Percentiles rank a stretch among this genome's conserved stretches.
Evolutionary conservation across 2,329 filamentous ascomycete genomes (phyloP).

Genomic region (Hymenoscyphus salicellus): DNA sequence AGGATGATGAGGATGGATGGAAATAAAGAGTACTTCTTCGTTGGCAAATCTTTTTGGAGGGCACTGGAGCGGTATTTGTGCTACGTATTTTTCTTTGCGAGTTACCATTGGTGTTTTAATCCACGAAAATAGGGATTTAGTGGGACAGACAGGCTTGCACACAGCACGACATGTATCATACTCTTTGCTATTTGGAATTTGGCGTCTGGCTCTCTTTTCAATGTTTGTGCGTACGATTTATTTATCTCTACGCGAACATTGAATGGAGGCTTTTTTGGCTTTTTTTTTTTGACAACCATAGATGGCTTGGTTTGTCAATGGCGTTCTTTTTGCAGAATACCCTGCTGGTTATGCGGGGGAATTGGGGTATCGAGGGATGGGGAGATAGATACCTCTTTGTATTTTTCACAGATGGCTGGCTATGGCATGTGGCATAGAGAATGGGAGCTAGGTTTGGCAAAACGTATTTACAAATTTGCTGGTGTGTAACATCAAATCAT

Average conservation of each 20-base stretch:
- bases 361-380: too few species aligned
- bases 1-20: conserved; percentile 29
- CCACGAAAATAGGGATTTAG: not conserved
- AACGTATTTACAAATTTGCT: too few species aligned
- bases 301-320: too few species aligned
- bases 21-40: conserved; percentile 3
- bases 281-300: too few species aligned
- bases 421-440: too few species aligned
- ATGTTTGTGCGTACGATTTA: not conserved
- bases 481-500: too few species aligned
- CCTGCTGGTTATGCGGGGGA: too few species aligned
- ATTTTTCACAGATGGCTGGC: too few species aligned
- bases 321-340: too few species aligned
- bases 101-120: not conserved
- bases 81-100: not conserved
- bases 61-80: not conserved
- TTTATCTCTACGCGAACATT: not conserved
- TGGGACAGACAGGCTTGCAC: not conserved
- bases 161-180: not conserved
- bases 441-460: too few species aligned
- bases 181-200: conserved; percentile 1
- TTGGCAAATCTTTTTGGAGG: too few species aligned
- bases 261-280: not conserved
- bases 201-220: not conserved
- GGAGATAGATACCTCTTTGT: too few species aligned